Evolutionary conservation across 306 rosid genomes (phyloP), one percentile per base, ranked within the genome.

Genomic region (Dryas drummondii): DNA sequence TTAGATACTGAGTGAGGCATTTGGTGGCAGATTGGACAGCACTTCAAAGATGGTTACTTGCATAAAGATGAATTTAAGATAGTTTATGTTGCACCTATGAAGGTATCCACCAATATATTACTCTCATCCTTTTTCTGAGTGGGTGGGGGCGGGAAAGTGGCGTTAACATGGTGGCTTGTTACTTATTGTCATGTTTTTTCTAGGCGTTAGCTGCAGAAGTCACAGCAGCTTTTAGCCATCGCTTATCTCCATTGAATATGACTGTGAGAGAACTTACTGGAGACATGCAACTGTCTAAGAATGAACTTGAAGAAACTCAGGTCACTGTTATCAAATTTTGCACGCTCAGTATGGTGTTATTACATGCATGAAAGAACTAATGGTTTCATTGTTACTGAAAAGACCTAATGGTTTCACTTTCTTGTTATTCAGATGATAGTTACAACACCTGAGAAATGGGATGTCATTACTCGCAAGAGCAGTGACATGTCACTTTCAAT

Each of bases 381-480:
- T 71, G 69, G 66, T 46, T 41, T 64, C 32, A 46, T 58, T 60
- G 50, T 77, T 62, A 45, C 22, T 17, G 0, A 17, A 8, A 19
- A 56, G 32, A 79, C 71, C 81, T 75, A 69, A 76, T 50, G 63
- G 64, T 17, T 51, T 65, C 17, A n/a, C 4, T 22, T 46, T 59
- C n/a, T 82, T 61, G 76, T 82, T 75, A 71, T 82, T 72, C 87
- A 94, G 97, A 94, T 94, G 98, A 94, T 94, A 83, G 98, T 94
- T 81, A 94, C 98, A 59, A 94, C 98, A 78, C 98, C 98, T 76
- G 98, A 94, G 89, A 94, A 94, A 85, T 94, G 98, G 98, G 98
- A 94, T 82, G 98, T 94, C 78, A 94, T 94, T 71, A 94, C 98
- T 68, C 94, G 98, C 84, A 94, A 94, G 89, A 94, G 98, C 84